Evolutionary conservation across 2,329 filamentous ascomycete genomes (phyloP), one percentile per base, ranked within the genome.

Genomic region (Rutstroemia sp.): DNA sequence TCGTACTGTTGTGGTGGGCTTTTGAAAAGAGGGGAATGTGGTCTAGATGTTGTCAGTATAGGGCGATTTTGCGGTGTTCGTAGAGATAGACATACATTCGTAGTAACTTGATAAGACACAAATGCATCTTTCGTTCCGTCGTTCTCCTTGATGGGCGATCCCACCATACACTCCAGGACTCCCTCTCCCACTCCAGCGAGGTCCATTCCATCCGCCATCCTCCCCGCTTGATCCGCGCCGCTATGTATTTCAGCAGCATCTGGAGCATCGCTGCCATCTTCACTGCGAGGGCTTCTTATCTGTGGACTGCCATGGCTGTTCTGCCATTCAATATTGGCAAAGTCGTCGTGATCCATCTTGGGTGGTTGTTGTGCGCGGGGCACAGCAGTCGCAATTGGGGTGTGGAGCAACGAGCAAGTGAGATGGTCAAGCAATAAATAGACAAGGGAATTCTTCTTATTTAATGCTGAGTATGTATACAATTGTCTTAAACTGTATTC

Each of bases 51-150:
- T 34, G 34, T 39, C 45, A 51, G 68, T 38, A 69, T 60, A 48
- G 55, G 51, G 48, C 54, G 38, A 27, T 41, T n/a, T 45, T 56
- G 50, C 30, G 37, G 16, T 14, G 19, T 21, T 46, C 38, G 25
- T 21, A 10, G 48, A 19, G 23, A 23, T 9, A 61, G 44, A 72
- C 77, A 53, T 76, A 95, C 92, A 73, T 92, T 80, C 53, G 94
- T 96, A 46, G 89, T 94, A 63, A 99, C 89, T 50, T 95, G 78
- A 71, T 99, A 99, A 10, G 94, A 97, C 57, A 97, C 87, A 74
- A 95, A 99, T 54, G 90, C 88, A 73, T 96, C 94, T 73, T 96
- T 96, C 58, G 92, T 95, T 48, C 94, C 92, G 68, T 96, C 90
- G 68, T 92, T 94, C 76, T 97, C 94, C 73, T 96, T 97, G 72